Percentiles rank a stretch among this genome's conserved stretches.
These are phyloP conservation scores for Cruciata laevipes DNA, from an alignment of 257 asterid species.

Conservation along the genomic window DNA sequence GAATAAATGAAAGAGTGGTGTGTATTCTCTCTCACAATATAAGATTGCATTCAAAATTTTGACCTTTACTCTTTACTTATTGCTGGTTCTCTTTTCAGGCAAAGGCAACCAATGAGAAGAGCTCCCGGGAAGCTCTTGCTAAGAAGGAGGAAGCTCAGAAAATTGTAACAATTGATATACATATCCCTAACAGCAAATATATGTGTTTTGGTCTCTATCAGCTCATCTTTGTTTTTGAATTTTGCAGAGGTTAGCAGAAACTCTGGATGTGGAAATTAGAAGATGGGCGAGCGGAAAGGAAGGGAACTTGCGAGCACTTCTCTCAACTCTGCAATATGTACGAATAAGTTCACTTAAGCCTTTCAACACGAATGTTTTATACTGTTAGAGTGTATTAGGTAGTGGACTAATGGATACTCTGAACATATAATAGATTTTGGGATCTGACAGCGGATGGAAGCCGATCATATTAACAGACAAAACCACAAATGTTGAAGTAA, in stretches of 20 bases:
- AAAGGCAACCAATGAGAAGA: constrained; percentile 93
- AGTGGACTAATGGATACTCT: not conserved
- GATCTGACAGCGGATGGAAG: constrained; percentile 86
- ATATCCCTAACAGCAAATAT: not conserved
- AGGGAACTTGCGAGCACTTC: constrained; percentile 91
- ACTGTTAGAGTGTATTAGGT: not conserved
- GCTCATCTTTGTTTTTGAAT: constrained; percentile 17
- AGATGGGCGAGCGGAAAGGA: constrained; percentile 96
- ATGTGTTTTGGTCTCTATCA: not conserved
- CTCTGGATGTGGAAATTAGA: constrained; percentile 90
- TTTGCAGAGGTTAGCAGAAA: constrained; percentile 78
- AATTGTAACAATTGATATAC: constrained; percentile 58
- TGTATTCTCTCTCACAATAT: too few relatives aligned
- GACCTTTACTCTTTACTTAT: constrained; percentile 18
- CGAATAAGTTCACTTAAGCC: constrained; percentile 11
- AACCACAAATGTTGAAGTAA: constrained; percentile 67
- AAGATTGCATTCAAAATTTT: too few relatives aligned
- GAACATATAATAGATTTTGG: constrained; percentile 72
- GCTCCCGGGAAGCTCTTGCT: constrained; percentile 74
- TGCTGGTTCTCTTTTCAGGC: constrained; percentile 47
- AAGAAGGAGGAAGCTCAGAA: constrained; percentile 97
- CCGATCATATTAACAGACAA: constrained; percentile 77
- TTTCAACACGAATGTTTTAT: too few relatives aligned
- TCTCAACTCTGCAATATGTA: constrained; percentile 95
- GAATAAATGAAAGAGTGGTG: constrained; percentile 95